phyloP scores from a whole-genome alignment of 2,329 filamentous ascomycete species.

The Aspergillus quadrilineatus region DNA sequence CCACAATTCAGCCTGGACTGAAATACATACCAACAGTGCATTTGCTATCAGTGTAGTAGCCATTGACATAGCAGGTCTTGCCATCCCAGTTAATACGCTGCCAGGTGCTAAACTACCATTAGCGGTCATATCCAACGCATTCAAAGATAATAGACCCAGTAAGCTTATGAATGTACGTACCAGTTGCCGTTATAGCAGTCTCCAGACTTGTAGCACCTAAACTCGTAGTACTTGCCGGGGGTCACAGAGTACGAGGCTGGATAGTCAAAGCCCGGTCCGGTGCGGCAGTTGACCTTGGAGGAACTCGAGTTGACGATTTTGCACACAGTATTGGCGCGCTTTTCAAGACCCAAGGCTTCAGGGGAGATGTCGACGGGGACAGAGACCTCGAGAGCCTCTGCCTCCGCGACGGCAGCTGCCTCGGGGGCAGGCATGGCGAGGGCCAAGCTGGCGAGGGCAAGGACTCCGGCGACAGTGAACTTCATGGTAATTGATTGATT shows the following conservation, averaged over 20 bases:
- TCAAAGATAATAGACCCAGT: neutral
- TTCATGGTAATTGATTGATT: conserved; percentile 1
- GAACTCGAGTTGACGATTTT: conserved; percentile 6
- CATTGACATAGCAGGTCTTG: conserved; percentile 9
- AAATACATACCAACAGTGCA: conserved; percentile 9
- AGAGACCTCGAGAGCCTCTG: neutral
- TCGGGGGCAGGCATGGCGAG: conserved; percentile 3
- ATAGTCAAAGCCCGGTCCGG: conserved; percentile 8
- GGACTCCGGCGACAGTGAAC: neutral
- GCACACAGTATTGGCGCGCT: conserved; percentile 1
- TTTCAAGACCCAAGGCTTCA: neutral
- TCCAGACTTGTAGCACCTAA: conserved; percentile 1
- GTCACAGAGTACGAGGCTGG: neutral
- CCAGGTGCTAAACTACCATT: neutral
- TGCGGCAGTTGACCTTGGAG: conserved; percentile 3
- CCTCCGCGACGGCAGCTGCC: neutral
- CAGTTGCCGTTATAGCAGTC: neutral
- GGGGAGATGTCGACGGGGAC: conserved; percentile 1
- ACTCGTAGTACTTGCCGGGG: neutral
- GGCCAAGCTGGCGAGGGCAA: neutral
- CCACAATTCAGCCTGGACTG: too few relatives aligned
- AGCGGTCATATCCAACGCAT: neutral
- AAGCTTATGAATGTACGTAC: neutral
- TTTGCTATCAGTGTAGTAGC: conserved; percentile 7
- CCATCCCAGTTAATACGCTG: conserved; percentile 5